Evolutionary conservation across 441 rosid genomes (phyloP), one percentile per base, ranked within the genome.

Genomic region (Corymbia calophylla): DNA sequence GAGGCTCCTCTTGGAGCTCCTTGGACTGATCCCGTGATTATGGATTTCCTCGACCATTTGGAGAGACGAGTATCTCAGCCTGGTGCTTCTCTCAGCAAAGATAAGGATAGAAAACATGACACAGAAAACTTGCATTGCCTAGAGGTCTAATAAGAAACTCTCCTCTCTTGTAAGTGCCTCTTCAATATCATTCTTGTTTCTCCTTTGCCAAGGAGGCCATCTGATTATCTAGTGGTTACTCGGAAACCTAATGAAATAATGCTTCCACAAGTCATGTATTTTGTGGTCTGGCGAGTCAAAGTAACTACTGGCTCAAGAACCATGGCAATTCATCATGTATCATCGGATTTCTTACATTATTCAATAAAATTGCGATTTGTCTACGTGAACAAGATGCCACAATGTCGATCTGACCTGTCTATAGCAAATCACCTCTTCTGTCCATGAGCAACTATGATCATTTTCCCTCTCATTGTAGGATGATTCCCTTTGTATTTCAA

Each of bases 1-100:
- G 97, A 92, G 90, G 96, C 96, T 88, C 98, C 97, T 6, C 70
- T 88, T 3, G 98, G 99, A 53, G 97, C 97, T 87, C 97, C 99
- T 53, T 97, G 98, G 98, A 96, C 98, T 4, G 99, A 97, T 88
- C 91, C 94, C 0, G 86, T 96, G 48, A 95, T 95, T 86, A 95
- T 97, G 97, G 96, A 97, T 93, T 95, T 97, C 92, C 95, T 97
- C 29, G 96, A 94, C 89, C 90, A 94, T 91, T 89, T 97, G 84
- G 96, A 96, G 93, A 92, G 84, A 73, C 91, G 89, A 85, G 58
- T 90, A 81, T 62, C 73, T 4, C 87, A 90, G 88, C 12, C 92
- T 23, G 53, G 18, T 44, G 84, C 64, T 53, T 80, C 88, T 88
- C 49, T 58, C 35, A 48, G 44, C 48, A 81, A 88, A 53, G 64